A percentile compares a stretch with the other conserved stretches of the same genome.
These are phyloP conservation scores for Conticribra weissflogii DNA, from an alignment of 108 stramenopile species.

Conservation along the genomic window DNA sequence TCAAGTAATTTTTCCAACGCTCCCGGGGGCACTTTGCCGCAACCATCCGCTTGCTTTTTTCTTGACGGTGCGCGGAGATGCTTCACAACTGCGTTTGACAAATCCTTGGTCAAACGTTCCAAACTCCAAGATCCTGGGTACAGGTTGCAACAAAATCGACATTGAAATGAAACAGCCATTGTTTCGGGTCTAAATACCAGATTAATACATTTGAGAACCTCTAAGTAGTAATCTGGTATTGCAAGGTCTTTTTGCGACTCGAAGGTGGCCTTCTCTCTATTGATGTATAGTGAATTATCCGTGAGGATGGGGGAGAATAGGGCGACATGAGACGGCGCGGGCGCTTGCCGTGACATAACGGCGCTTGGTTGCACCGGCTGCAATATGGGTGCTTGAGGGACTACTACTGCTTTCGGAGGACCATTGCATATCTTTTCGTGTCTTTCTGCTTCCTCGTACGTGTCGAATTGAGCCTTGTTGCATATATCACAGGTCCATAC, in stretches of 20 bases:
- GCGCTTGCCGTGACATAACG: too few species aligned
- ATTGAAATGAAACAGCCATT: constrained; percentile 16
- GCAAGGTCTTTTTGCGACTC: background rate
- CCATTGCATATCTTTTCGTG: constrained; percentile 6
- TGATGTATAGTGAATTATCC: too few species aligned
- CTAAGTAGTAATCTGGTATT: constrained; percentile 14
- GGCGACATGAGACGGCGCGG: background rate
- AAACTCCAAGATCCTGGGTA: constrained; percentile 8
- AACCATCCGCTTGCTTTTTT: background rate
- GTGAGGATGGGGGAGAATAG: constrained; percentile 27
- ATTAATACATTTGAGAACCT: constrained; percentile 12
- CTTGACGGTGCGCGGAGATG: background rate
- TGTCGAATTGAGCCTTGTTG: background rate
- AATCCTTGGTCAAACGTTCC: background rate
- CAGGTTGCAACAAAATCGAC: constrained; percentile 7
- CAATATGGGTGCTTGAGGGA: background rate
- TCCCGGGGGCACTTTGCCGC: background rate
- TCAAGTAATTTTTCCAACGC: background rate
- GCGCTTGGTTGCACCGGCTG: too few species aligned
- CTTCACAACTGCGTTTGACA: constrained; percentile 5
- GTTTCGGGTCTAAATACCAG: background rate
- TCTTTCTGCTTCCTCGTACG: constrained; percentile 3
- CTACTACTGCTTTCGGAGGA: background rate
- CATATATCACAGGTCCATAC: constrained; percentile 17
- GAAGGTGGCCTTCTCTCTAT: too few species aligned